These are phyloP conservation scores for Acanthochlamys bracteata DNA, from an alignment of 106 monocot genomes.

Conservation along the genomic window DNA sequence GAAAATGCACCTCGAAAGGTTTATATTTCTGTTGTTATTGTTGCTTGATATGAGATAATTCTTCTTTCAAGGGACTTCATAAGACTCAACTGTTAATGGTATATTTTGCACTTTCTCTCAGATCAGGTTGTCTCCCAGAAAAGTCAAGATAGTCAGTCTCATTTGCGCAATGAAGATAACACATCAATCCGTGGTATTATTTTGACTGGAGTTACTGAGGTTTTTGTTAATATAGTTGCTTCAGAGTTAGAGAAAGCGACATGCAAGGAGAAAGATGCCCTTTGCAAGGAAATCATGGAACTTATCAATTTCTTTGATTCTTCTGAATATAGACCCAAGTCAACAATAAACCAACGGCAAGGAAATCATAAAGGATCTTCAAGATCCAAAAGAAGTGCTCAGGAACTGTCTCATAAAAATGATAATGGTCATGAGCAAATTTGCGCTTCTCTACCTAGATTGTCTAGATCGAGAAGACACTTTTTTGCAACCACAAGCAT, in stretches of 20 bases:
- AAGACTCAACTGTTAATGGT: too few relatives aligned
- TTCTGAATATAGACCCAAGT: conserved; percentile 41
- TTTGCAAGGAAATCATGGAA: conserved; percentile 61
- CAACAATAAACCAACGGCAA: conserved; percentile 16
- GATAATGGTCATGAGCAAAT: conserved; percentile 20
- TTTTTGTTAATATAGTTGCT: conserved; percentile 46
- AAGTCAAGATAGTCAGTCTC: conserved; percentile 28
- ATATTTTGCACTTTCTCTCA: conserved; percentile 13
- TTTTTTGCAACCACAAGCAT: conserved; percentile 63
- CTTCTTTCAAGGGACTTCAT: too few relatives aligned
- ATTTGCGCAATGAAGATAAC: conserved; percentile 30
- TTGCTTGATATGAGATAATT: too few relatives aligned
- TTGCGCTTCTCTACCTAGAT: conserved; percentile 23
- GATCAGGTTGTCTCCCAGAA: conserved; percentile 30
- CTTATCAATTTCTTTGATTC: conserved; percentile 35
- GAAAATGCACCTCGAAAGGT: conserved; percentile 48
- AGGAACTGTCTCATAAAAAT: conserved; percentile 13
- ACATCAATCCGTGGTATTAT: conserved; percentile 15
- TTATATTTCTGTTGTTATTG: too few relatives aligned
- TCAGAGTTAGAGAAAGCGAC: conserved; percentile 57
- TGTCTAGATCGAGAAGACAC: conserved; percentile 27
- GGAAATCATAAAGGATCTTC: conserved; percentile 25
- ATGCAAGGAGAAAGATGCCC: conserved; percentile 20
- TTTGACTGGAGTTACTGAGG: conserved; percentile 57
- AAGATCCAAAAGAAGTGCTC: conserved; percentile 11